Evolutionary conservation across 2,329 filamentous ascomycete species (phyloP).

Genomic region (Alternaria brassicicola): DNA sequence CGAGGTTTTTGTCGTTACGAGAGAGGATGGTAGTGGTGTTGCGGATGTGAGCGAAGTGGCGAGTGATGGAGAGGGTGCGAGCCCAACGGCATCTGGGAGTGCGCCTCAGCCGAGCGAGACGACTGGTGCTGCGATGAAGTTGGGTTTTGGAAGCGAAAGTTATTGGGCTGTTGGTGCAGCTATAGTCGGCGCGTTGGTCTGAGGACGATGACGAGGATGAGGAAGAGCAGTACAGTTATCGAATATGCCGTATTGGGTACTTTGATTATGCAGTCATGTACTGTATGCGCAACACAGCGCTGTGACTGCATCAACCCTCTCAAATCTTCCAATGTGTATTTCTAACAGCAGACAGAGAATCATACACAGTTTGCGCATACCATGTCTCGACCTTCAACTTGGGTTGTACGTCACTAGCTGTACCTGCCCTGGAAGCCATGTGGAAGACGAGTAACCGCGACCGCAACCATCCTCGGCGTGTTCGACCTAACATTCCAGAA

Average conservation of each 20-base stretch:
- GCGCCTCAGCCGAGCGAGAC: conserved; percentile 11
- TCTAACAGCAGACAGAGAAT: not conserved
- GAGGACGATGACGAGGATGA: not conserved
- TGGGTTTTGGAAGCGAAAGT: conserved; percentile 2
- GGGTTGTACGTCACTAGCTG: conserved; percentile 1
- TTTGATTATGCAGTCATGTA: not conserved
- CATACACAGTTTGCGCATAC: not conserved
- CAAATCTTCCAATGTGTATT: not conserved
- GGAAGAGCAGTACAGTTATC: not conserved
- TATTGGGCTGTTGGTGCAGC: conserved; percentile 16
- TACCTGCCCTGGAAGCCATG: conserved; percentile 2
- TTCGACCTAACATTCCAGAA: not conserved
- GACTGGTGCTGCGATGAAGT: not conserved
- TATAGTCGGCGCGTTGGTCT: conserved; percentile 10
- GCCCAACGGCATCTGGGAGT: conserved; percentile 12
- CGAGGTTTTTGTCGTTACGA: conserved; percentile 65
- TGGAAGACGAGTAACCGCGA: conserved; percentile 1
- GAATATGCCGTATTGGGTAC: not conserved
- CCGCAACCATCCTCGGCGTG: not conserved
- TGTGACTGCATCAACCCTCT: not conserved
- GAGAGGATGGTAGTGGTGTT: conserved; percentile 39
- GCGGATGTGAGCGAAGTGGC: conserved; percentile 29
- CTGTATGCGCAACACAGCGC: not conserved
- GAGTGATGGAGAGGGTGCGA: conserved; percentile 19
- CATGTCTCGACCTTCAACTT: not conserved